phyloP scores from a whole-genome alignment of 1,284 basidiomycete species.

The Fomes fomentarius region DNA sequence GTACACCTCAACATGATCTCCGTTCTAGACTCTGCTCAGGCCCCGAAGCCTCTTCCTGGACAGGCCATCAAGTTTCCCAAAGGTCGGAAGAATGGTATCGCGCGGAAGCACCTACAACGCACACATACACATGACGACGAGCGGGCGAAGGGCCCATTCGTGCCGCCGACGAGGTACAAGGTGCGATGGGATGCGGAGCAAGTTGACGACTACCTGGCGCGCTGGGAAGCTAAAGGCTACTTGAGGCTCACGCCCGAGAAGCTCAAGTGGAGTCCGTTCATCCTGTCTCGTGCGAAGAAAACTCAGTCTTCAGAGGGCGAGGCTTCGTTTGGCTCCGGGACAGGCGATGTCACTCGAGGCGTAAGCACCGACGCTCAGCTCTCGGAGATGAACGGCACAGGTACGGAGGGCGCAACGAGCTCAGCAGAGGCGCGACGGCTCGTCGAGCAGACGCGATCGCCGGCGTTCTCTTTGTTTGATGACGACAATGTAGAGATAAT shows the following conservation, averaged over 20 bases:
- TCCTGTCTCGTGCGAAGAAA: slow-evolving; percentile 64
- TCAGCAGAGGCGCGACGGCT: slow-evolving; percentile 12
- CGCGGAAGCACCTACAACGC: slow-evolving; percentile 64
- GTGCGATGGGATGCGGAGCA: slow-evolving; percentile 77
- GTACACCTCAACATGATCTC: slow-evolving; percentile 79
- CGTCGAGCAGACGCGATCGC: slow-evolving; percentile 18
- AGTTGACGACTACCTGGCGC: slow-evolving; percentile 68
- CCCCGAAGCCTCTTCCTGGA: slow-evolving; percentile 65
- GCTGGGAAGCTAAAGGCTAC: slow-evolving; percentile 84
- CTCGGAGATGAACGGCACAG: background rate
- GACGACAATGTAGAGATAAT: slow-evolving; percentile 33
- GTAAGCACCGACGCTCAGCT: slow-evolving; percentile 19
- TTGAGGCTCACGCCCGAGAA: slow-evolving; percentile 82
- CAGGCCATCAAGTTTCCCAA: slow-evolving; percentile 75
- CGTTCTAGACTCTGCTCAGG: slow-evolving; percentile 51
- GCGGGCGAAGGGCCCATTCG: slow-evolving; percentile 53
- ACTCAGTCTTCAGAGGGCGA: slow-evolving; percentile 40
- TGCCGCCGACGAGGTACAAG: slow-evolving; percentile 75
- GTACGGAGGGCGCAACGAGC: background rate
- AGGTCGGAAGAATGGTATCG: slow-evolving; percentile 67
- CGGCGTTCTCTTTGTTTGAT: slow-evolving; percentile 32
- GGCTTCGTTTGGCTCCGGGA: slow-evolving; percentile 19
- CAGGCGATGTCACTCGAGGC: slow-evolving; percentile 24
- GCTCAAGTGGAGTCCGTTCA: slow-evolving; percentile 95
- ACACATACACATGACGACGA: slow-evolving; percentile 56